A percentile compares a stretch with the other conserved stretches of the same genome.
These are phyloP conservation scores for Microbotryomycetes sp. DNA, from an alignment of 1,284 basidiomycete species.

Conservation along the genomic window DNA sequence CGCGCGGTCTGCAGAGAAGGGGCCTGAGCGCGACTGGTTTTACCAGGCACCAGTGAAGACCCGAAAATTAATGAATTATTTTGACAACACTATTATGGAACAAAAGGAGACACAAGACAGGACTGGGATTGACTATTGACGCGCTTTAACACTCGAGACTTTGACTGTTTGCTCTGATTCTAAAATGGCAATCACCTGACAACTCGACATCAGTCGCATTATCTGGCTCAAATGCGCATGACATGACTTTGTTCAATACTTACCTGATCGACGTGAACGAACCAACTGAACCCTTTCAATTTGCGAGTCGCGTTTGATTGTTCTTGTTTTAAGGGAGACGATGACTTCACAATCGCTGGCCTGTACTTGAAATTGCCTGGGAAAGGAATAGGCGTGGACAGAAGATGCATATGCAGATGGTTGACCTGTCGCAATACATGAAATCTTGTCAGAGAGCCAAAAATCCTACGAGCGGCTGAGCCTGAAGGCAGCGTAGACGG, in stretches of 20 bases:
- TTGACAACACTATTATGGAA: too few species aligned
- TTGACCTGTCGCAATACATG: constrained; percentile 19
- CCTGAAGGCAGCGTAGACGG: background rate
- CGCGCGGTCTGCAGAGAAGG: too few species aligned
- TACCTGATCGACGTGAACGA: constrained; percentile 28
- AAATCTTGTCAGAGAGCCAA: too few species aligned
- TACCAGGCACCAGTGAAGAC: too few species aligned
- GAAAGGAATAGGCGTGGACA: constrained; percentile 25
- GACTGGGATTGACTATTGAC: too few species aligned
- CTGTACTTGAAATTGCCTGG: constrained; percentile 26
- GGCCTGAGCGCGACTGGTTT: too few species aligned
- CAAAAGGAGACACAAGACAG: too few species aligned
- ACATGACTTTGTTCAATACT: too few species aligned
- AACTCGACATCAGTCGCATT: background rate
- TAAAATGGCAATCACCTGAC: constrained; percentile 19
- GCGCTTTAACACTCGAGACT: constrained; percentile 11
- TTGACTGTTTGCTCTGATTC: constrained; percentile 9
- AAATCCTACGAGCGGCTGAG: too few species aligned
- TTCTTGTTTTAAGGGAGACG: background rate
- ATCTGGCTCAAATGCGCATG: background rate
- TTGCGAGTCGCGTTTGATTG: background rate
- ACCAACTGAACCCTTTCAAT: constrained; percentile 27
- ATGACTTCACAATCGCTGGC: background rate
- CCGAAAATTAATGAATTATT: too few species aligned
- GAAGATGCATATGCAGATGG: constrained; percentile 31